Evolutionary conservation across 768 basidiomycete species (phyloP).

Genomic region (Russula brevipes): DNA sequence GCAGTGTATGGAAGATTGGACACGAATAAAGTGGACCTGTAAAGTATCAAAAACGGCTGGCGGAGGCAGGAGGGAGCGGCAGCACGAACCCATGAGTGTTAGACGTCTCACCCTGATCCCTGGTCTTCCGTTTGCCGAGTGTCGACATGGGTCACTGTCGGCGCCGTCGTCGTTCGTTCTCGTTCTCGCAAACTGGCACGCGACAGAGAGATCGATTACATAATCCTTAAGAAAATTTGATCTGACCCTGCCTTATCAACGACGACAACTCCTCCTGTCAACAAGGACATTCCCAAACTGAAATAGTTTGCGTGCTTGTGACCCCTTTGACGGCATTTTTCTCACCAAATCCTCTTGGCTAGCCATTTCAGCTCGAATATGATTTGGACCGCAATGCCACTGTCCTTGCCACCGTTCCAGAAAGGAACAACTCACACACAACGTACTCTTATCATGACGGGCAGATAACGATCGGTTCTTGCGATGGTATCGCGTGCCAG

Average conservation of each 20-base stretch:
- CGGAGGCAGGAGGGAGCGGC: background rate
- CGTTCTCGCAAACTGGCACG: background rate
- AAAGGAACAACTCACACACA: background rate
- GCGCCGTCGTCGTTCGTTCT: too few relatives aligned
- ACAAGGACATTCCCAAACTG: too few relatives aligned
- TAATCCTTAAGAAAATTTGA: background rate
- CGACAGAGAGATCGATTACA: background rate
- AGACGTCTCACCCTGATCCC: slow-evolving; percentile 32
- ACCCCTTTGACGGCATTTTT: background rate
- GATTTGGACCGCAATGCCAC: background rate
- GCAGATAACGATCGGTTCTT: background rate
- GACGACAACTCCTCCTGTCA: too few relatives aligned
- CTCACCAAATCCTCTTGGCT: background rate
- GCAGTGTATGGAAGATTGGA: slow-evolving; percentile 88
- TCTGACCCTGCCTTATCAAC: too few relatives aligned
- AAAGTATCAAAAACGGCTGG: slow-evolving; percentile 12
- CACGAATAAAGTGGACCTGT: slow-evolving; percentile 86
- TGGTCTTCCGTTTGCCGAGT: slow-evolving; percentile 43
- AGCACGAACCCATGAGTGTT: slow-evolving; percentile 35
- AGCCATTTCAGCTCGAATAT: background rate
- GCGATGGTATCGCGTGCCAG: background rate
- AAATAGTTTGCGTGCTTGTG: too few relatives aligned
- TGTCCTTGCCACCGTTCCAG: background rate
- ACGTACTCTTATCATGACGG: background rate
- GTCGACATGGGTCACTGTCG: slow-evolving; percentile 22